These are phyloP conservation scores for Spizellomyces sp. DNA, from an alignment of 192 early-diverging fungal genomes.

Conservation along the genomic window DNA sequence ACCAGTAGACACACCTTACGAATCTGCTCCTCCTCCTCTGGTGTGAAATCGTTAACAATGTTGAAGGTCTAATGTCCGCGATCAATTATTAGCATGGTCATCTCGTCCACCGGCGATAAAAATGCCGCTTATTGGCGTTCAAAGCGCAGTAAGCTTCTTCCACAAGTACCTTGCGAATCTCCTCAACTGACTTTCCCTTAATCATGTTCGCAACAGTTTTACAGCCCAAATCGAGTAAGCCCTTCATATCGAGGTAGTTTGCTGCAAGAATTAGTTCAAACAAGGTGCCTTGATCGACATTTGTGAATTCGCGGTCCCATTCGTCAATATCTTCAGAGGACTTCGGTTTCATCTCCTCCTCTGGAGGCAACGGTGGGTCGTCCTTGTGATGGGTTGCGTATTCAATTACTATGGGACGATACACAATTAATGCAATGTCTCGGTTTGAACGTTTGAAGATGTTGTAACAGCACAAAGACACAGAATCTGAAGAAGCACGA, in stretches of 20 bases:
- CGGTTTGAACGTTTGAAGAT: no score
- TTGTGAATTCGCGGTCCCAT: constrained; percentile 88
- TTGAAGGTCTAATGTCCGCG: constrained; percentile 71
- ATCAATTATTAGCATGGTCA: neutral
- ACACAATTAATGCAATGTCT: neutral
- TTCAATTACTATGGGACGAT: constrained; percentile 64
- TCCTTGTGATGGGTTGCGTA: constrained; percentile 87
- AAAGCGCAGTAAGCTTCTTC: neutral
- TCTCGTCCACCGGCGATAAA: neutral
- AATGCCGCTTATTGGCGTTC: neutral
- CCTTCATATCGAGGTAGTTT: constrained; percentile 68
- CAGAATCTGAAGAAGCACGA: no score
- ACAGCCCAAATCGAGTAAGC: constrained; percentile 65
- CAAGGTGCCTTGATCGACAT: constrained; percentile 90
- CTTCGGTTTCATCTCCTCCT: constrained; percentile 66
- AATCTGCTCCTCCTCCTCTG: constrained; percentile 91
- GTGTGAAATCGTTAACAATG: constrained; percentile 94
- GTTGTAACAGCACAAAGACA: no score
- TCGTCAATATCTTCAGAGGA: constrained; percentile 81
- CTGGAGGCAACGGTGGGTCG: constrained; percentile 54
- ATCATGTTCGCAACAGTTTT: constrained; percentile 93
- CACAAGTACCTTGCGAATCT: constrained; percentile 69
- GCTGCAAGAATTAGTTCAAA: constrained; percentile 86
- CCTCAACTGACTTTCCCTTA: constrained; percentile 85
- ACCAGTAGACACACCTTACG: constrained; percentile 29